These are phyloP conservation scores for Boechera stricta DNA, from an alignment of 345 rosid species.

Conservation along the genomic window DNA sequence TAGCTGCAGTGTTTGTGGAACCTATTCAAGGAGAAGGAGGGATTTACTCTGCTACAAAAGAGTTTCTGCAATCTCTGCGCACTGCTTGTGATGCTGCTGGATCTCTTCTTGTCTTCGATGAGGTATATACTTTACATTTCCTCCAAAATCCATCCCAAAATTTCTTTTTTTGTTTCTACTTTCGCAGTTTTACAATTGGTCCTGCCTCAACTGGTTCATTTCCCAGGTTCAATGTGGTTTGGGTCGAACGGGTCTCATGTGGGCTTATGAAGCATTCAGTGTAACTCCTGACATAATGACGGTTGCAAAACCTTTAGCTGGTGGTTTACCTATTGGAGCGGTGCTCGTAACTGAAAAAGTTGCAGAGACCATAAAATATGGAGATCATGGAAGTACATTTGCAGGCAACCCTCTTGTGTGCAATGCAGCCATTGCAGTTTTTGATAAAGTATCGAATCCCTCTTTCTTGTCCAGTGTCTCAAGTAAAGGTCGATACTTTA, in stretches of 20 bases:
- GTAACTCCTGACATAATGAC: constrained; percentile 90
- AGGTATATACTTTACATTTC: constrained; percentile 52
- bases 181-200: not conserved
- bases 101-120: constrained; percentile 87
- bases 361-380: constrained; percentile 65
- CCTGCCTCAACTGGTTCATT: not conserved
- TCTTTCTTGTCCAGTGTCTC: constrained; percentile 72
- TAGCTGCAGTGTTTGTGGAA: constrained; percentile 93
- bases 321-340: constrained; percentile 93
- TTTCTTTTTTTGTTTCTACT: not conserved
- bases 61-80: constrained; percentile 75
- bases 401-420: constrained; percentile 87
- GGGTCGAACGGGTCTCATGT: constrained; percentile 78
- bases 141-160: not conserved
- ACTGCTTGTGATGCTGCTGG: constrained; percentile 79
- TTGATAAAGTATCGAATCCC: constrained; percentile 74
- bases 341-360: constrained; percentile 75
- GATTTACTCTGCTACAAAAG: constrained; percentile 74
- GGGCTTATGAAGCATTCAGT: constrained; percentile 79
- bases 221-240: constrained; percentile 82
- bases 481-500: constrained; percentile 72
- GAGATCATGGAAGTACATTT: constrained; percentile 96
- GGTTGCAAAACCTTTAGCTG: constrained; percentile 94
- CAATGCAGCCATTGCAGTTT: constrained; percentile 64
- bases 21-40: constrained; percentile 99